Evolutionary conservation across 306 rosid genomes (phyloP), one percentile per base, ranked within the genome.

Genomic region (Datisca glomerata): DNA sequence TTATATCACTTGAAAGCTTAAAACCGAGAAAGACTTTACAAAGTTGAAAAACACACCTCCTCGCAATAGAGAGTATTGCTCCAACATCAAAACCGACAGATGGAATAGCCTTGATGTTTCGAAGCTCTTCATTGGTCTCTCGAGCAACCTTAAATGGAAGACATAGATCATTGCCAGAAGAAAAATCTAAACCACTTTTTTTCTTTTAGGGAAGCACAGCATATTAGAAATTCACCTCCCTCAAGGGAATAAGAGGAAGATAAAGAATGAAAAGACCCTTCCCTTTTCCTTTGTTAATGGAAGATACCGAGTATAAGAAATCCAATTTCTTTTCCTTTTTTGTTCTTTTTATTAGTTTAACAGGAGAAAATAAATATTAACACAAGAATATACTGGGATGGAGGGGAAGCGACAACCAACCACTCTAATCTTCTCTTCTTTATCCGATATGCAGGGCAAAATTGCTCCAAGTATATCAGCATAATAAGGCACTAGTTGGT

Each of bases 381-480:
- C n/a, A n/a, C n/a, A n/a, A n/a, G n/a, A n/a, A 28, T 6, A 28
- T 28, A 31, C n/a, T 31, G 1, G 2, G 19, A 25, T 0, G 10
- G 25, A 43, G 40, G 18, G 25, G 51, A 59, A 60, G 29, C 38
- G 27, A 28, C 21, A 57, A 56, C 70, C 35, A 65, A 91, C 98
- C 92, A 91, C 96, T 78, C 98, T 68, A 41, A 91, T 91, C 70
- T 91, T 91, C 72, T 91, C 98, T 71, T 91, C 98, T 84, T 84
- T 91, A 73, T 91, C 98, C 38, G 98, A 79, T 68, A 91, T 91
- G 72, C 92, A 91, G 43, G 98, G 98, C 57, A 91, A 62, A 66
- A 91, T 84, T 53, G 93, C 98, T 44, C 96, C 96, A 41, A 91
- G 79, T 61, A 91, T 91, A 53, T 78, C 96, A 38, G 96, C 94